Conservation (phyloP, 1,284 basidiomycete genomes). For the Cutaneotrichosporon spelunceum region DNA sequence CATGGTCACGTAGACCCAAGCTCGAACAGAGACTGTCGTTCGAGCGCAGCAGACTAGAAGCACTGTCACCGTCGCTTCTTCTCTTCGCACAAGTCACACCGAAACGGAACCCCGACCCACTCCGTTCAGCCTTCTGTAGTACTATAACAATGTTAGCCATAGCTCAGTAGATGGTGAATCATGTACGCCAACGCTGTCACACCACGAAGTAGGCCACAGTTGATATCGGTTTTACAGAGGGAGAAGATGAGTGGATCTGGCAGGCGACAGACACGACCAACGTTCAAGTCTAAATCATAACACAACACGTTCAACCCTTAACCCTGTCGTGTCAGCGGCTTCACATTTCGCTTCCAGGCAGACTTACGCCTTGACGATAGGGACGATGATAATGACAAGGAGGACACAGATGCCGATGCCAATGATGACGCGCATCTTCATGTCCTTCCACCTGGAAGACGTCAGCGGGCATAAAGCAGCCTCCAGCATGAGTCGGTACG, state of each 20-base stretch:
- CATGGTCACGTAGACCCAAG: not conserved
- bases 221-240: slow-evolving; percentile 6
- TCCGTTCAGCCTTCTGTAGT: not conserved
- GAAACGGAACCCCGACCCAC: not conserved
- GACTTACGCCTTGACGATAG: slow-evolving; percentile 71
- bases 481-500: slow-evolving; percentile 53
- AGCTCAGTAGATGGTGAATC: not conserved
- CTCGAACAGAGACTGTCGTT: not conserved
- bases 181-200: not conserved
- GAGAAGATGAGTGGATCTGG: not conserved
- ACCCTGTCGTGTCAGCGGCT: slow-evolving; percentile 7
- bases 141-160: not conserved
- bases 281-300: slow-evolving; percentile 7
- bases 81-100: not conserved
- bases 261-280: not conserved
- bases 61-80: not conserved
- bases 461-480: not conserved
- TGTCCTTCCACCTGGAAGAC: slow-evolving; percentile 85
- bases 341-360: not conserved
- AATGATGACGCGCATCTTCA: slow-evolving; percentile 89
- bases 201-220: not conserved
- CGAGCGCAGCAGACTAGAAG: not conserved
- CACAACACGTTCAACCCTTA: slow-evolving; percentile 14
- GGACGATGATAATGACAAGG: slow-evolving; percentile 85
- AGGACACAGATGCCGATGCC: slow-evolving; percentile 84